Base-by-base conservation (phyloP, 192 early-diverging fungal genomes). In the Funneliformis mosseae region DNA sequence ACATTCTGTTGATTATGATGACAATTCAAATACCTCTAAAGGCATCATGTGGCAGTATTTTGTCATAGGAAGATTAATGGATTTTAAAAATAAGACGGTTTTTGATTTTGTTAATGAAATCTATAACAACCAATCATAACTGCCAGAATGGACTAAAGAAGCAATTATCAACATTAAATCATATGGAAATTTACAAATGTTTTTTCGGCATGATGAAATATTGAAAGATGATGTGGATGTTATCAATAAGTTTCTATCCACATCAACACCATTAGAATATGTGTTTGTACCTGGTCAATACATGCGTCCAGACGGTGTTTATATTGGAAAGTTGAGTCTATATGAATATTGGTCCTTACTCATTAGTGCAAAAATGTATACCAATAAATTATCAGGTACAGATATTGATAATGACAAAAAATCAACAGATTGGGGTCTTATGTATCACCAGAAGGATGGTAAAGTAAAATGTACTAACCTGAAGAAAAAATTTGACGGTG, bases 1-100 rank as follows among this genome's bases (percentile, higher is more conserved):
- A 39, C 5, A 62, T 1, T 76, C 46, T 33, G 55, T 1, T 50
- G 2, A 25, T 21, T 60, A 18, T 43, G 23, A 8, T 25, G 21
- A 28, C 46, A 46, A 5, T 27, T 60, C 39, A 50, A 46, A 76
- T 60, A 76, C 74, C 3, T 76, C 74, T 46, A 76, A 76, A 60
- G 74, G 74, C 55, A 28, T 46, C 2, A 27, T 46, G 0, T 76
- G 74, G 74, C 0, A 76, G 28, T 76, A 50, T 55, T 1, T 50
- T 76, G 28, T 76, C 46, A 18, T 76, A 18, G 28, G 21, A 60
- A 23, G 33, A 25, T 33, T 76, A 46, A 9, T 76, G 55, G 28
- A 23, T 60, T 76, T 25, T 27, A 76, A 50, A 0, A 5, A 12
- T 46, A 76, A 16, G n/a, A 76, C 8, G 28, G 74, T 76, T 16